Conservation (phyloP, 345 rosid genomes). For the Nasturtium officinale region DNA sequence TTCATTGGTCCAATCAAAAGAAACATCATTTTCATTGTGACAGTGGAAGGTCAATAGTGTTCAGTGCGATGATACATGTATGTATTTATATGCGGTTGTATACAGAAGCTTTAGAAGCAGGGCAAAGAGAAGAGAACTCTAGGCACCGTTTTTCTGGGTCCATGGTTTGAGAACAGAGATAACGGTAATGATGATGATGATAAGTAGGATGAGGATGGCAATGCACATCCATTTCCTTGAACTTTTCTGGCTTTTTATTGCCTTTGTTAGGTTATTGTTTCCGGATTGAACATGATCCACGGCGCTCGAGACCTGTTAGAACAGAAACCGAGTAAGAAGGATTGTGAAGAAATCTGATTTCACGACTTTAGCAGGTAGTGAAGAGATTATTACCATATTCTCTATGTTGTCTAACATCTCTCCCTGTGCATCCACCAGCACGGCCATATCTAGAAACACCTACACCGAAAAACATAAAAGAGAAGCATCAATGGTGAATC, state of each 20-base stretch:
- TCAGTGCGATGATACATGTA: slow-evolving; percentile 26
- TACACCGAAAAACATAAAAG: slow-evolving; percentile 41
- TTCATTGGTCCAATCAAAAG: slow-evolving; percentile 27
- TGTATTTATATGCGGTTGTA: slow-evolving; percentile 31
- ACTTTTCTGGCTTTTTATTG: slow-evolving; percentile 69
- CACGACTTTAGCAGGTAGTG: background rate
- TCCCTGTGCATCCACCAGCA: slow-evolving; percentile 90
- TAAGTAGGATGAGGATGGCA: slow-evolving; percentile 81
- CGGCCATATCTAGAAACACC: slow-evolving; percentile 96
- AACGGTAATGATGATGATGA: slow-evolving; percentile 66
- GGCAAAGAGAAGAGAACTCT: slow-evolving; percentile 27
- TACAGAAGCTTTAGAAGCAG: slow-evolving; percentile 27
- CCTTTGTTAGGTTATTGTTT: slow-evolving; percentile 68
- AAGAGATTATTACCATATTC: slow-evolving; percentile 59
- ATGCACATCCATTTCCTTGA: slow-evolving; percentile 95
- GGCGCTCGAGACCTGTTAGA: slow-evolving; percentile 72
- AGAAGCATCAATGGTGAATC: background rate
- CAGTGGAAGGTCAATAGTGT: slow-evolving; percentile 11
- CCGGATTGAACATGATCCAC: slow-evolving; percentile 95
- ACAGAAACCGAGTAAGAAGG: slow-evolving; percentile 9
- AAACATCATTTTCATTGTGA: slow-evolving; percentile 28
- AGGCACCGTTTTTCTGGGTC: slow-evolving; percentile 74
- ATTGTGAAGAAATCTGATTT: background rate
- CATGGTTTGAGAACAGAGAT: slow-evolving; percentile 78
- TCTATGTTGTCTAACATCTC: slow-evolving; percentile 94